Evolutionary conservation across 202 grass and related monocot species (phyloP), one percentile per base, ranked within the genome.

Genomic region (Brachypodium distachyon): DNA sequence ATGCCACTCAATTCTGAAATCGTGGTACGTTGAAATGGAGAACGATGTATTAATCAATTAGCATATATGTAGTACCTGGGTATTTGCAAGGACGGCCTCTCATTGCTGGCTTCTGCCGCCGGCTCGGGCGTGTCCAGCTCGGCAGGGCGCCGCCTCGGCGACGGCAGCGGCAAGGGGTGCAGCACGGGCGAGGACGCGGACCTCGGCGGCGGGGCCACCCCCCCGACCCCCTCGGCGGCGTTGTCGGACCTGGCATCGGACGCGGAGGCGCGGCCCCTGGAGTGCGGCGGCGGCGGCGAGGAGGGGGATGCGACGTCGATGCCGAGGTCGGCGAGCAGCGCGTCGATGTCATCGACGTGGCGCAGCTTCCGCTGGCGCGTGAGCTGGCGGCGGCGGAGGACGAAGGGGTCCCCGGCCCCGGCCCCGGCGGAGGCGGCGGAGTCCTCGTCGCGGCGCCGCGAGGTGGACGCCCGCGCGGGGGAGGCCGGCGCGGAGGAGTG

Each of bases 321-420:
- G 70, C 32, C 27, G 62, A 77, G 80, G 62, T 53, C 70, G 25
- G 58, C 70, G 68, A 92, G 80, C 44, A 46, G 74, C 42, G 79
- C 74, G 28, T 84, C 80, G 61, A 85, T 64, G 72, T 55, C 73
- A 11, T 64, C 80, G 49, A 90, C 64, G 31, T 92, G 92, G 70
- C 70, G 89, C 73, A 98, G 85, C 68, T 97, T 97, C 55, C 73
- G 76, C 73, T 92, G 91, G 7, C 89, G 87, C 61, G 81, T 94
- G 82, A 97, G 82, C 62, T 79, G 25, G 4, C 85, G 81, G 88
- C 46, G 72, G 33, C 19, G 41, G 7, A 38, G 39, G 41, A 67
- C 10, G 50, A 70, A 67, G 19, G 76, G 34, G 43, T 56, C 46
- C 12, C 36, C 60, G 18, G 16, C 61, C n/a, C n/a, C n/a, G n/a